A percentile compares a stretch with the other conserved stretches of the same genome.
phyloP scores from a whole-genome alignment of 345 rosid genomes.

The Camelina laxa region DNA sequence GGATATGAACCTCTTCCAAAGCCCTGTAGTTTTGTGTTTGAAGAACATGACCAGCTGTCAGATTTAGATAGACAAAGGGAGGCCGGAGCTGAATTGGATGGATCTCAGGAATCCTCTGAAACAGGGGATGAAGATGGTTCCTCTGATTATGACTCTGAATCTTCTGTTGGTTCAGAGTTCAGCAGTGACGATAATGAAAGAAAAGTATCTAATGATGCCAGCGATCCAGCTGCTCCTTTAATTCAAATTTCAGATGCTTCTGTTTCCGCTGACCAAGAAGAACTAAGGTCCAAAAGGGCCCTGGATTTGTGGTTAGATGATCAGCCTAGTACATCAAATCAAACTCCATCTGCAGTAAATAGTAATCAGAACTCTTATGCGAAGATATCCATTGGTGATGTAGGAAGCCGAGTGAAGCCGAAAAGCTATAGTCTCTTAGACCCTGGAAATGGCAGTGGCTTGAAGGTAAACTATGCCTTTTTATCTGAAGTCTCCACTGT shows the following conservation, averaged over 20 bases:
- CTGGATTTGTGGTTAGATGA: constrained; percentile 92
- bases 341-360: constrained; percentile 48
- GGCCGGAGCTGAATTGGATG: constrained; percentile 40
- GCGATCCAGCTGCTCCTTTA: constrained; percentile 57
- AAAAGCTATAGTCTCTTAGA: constrained; percentile 75
- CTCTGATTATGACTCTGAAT: constrained; percentile 73
- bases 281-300: constrained; percentile 63
- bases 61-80: constrained; percentile 45
- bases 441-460: constrained; percentile 79
- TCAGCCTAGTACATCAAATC: constrained; percentile 64
- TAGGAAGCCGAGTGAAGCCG: constrained; percentile 68
- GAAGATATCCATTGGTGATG: constrained; percentile 75
- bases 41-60: constrained; percentile 51
- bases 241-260: constrained; percentile 71
- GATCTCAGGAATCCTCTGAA: constrained; percentile 56
- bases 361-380: constrained; percentile 61
- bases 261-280: constrained; percentile 54
- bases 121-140: constrained; percentile 67
- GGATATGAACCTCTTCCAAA: constrained; percentile 98
- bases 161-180: constrained; percentile 54
- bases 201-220: constrained; percentile 54
- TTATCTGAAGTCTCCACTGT: constrained; percentile 67
- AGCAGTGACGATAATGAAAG: constrained; percentile 51
- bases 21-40: constrained; percentile 67
- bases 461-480: constrained; percentile 83